Base-by-base conservation (phyloP, 2,329 filamentous ascomycete species). In the Curvularia hawaiiensis region DNA sequence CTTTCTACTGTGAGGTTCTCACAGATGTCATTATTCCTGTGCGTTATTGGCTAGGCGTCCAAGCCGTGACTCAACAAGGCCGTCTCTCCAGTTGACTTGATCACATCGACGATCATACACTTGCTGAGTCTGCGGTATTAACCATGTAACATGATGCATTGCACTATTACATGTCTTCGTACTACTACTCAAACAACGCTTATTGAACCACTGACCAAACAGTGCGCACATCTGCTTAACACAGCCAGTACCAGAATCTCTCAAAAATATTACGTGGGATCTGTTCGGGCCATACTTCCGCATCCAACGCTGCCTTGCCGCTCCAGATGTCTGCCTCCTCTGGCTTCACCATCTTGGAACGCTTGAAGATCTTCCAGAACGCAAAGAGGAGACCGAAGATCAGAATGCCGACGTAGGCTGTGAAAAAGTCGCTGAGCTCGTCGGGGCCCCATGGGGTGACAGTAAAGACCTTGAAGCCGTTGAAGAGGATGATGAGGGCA, bases 331-430 rank as follows among this genome's bases (percentile, higher is more conserved):
- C 80, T 6, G 77, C 77, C 56, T 79, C 74, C 0, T 63, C 68
- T 20, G 75, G 65, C 52, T 75, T 75, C 58, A 81, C 76, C 31
- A 75, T 63, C 53, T 83, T 83, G 0, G 88, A 88, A 62, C 84
- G 83, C 70, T 88, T 89, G 68, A 83, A 77, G 35, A 87, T 72
- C 73, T 91, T 91, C 85, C 88, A 91, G 45, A 85, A 80, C 12
- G 82, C 60, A 65, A 84, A 91, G 9, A 84, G 76, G 7, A 75
- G 71, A 14, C 78, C 64, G 70, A 69, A 76, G 54, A 77, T 76
- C 9, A 63, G 61, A 30, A 76, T 57, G 5, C 79, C 80, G n/a
- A 83, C 75, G 60, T 83, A 83, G 3, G 79, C 79, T 0, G 82
- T 84, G 48, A 85, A 72, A 64, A 85, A 85, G 26, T 75, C 75